Evolutionary conservation across 768 basidiomycete genomes (phyloP), one percentile per base, ranked within the genome.

Genomic region (Cystobasidiopsis lactophilus): DNA sequence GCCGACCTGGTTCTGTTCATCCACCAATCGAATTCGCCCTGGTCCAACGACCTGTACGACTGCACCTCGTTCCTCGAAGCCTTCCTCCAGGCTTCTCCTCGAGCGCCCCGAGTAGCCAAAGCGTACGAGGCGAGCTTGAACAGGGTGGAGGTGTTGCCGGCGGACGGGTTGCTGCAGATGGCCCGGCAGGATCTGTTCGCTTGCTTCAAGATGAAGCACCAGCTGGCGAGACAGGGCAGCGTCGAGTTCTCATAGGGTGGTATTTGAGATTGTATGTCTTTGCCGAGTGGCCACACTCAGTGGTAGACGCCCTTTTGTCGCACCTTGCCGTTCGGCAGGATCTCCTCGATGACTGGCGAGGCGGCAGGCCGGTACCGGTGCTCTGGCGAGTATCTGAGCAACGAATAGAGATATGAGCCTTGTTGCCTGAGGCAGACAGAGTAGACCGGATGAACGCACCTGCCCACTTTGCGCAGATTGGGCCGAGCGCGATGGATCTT

Each of bases 401-500:
- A 13, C 45, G 45, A 18, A 18, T 35, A n/a, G 33, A 35, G 18
- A 13, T 31, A 27, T 29, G n/a, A 23, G 41, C 41, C 11, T 11
- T 7, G 10, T 26, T 26, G 29, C 23, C 23, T 35, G 33, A 7
- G 16, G 33, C 24, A 27, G 9, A 18, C 11, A 9, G 45, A 4
- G 9, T 43, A 9, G 7, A 7, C 7, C 23, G 41, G n/a, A 11
- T 43, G 9, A 19, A 43, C 19, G 10, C 11, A 47, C 45, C 45
- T 47, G 16, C 30, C 45, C 5, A 47, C 45, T n/a, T 47, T 47
- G 4, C 24, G 24, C 29, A 47, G n/a, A 27, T 26, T 4, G 60
- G 24, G 57, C 56, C 23, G 53, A 60, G 23, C 19, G 35, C 26
- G 57, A 59, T 3, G 63, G 64, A 51, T 65, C 66, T 18, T 50